Evolutionary conservation across 2,329 filamentous ascomycete species (phyloP), one percentile per base, ranked within the genome.

Genomic region (Colletotrichum filicis): DNA sequence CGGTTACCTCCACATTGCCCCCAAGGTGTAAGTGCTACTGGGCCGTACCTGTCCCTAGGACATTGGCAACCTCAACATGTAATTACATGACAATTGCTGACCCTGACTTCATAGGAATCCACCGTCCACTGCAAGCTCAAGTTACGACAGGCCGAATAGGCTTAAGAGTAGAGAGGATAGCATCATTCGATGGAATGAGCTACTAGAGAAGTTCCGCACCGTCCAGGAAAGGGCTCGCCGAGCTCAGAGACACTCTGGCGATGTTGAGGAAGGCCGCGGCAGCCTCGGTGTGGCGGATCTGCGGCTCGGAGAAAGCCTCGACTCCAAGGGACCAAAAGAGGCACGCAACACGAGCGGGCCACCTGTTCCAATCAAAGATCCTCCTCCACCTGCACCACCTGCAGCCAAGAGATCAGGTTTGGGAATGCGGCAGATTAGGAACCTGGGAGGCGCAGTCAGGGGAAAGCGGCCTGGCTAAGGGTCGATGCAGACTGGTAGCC

Each of bases 191-290:
- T 99, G 97, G 97, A 91, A 90, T 3, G 97, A 99, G 77, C 87
- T 99, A 46, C 88, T 99, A 5, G 97, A 99, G 76, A 98, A 98
- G 80, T 99, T 99, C 84, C 94, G 94, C 76, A 91, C 89, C 65
- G 96, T 97, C 1, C 97, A 99, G 79, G 97, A 99, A 77, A 92
- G 91, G 73, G 93, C 95, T 6, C 90, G 95, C 67, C 89, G 95
- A 66, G 87, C 90, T 14, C 92, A 95, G 79, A 86, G 91, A 72
- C 82, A 89, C 65, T 87, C 86, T 62, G 81, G 87, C 58, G 88
- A 90, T 16, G 84, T 87, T 42, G 87, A 90, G 61, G 86, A 87
- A 59, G 82, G 84, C 6, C 59, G 66, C 16, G 80, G 83, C 4
- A 80, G 82, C 5, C 81, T 88, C n/a, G 85, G 83, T 22, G 81